Evolutionary conservation across 139 green algal species (phyloP), one percentile per base, ranked within the genome.

Genomic region (Micromonas commoda): DNA sequence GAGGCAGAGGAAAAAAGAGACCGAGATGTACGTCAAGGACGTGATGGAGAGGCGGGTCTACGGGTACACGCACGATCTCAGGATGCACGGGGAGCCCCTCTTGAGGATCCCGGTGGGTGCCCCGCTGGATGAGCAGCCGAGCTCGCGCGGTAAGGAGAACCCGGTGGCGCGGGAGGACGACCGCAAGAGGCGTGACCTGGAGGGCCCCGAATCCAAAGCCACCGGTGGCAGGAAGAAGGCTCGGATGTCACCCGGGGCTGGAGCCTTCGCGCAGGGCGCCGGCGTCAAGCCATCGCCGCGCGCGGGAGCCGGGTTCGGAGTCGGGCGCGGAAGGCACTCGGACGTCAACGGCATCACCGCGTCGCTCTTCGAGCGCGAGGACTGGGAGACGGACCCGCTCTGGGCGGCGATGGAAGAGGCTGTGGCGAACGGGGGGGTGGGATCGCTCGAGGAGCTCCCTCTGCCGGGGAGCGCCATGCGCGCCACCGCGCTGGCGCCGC

Each of bases 1-100:
- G 34, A 19, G 34, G 21, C 26, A 38, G 21, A 63, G 38, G 29
- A 29, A 38, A 1, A n/a, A 16, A 9, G 26, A 60, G 68, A 39
- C 29, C 37, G n/a, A 39, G 31, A 31, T 33, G 20, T 75, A 75
- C 68, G 38, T 75, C 3, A 38, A 75, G 13, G 68, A 75, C 29
- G 29, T 21, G n/a, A 61, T 75, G 29, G 68, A 75, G 37, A 19
- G 68, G 35, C 29, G 31, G 23, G 34, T 75, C 37, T 75, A 75
- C 37, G 68, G 68, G 37, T 75, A 75, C 35, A 26, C 21, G 35
- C 68, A 75, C 5, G 21, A 29, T 1, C 63, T 39, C 21, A 21
- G 24, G 21, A 39, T 34, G 63, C 31, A 39, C 6, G 63, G 63
- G 6, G 16, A 28, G 21, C 63, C 63, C 28, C 31, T 70, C 6